These are phyloP conservation scores for Geranomyces variabilis DNA, from an alignment of 192 early-diverging fungal genomes.

Conservation along the genomic window DNA sequence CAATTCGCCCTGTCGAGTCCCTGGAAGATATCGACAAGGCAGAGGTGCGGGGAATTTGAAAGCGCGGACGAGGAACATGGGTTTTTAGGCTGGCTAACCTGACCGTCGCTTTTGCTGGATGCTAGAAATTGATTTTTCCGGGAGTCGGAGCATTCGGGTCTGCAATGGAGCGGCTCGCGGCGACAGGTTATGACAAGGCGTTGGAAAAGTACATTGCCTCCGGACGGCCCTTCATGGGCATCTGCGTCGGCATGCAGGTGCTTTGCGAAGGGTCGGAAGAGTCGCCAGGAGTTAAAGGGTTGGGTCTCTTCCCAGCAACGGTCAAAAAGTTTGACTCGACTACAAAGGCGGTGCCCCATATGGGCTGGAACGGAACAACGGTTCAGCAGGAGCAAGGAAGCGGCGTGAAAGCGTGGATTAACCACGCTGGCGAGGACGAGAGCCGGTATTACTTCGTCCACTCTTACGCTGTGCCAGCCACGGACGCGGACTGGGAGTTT, in stretches of 20 bases:
- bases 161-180: constrained; percentile 77
- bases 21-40: constrained; percentile 86
- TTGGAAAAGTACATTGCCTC: constrained; percentile 81
- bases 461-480: constrained; percentile 80
- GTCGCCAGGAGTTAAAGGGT: constrained; percentile 72
- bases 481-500: constrained; percentile 70
- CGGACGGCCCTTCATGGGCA: constrained; percentile 94
- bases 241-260: constrained; percentile 98
- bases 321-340: constrained; percentile 67
- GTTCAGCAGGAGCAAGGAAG: constrained; percentile 1
- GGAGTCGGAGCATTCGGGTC: constrained; percentile 97
- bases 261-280: constrained; percentile 92
- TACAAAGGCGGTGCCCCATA: constrained; percentile 93
- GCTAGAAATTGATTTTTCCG: constrained; percentile 95
- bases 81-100: not conserved
- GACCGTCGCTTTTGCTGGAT: not conserved
- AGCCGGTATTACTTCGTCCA: constrained; percentile 96
- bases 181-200: constrained; percentile 78
- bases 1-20: constrained; percentile 74
- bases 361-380: constrained; percentile 91
- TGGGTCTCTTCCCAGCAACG: constrained; percentile 80
- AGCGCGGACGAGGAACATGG: not conserved
- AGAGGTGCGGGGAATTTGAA: constrained; percentile 59
- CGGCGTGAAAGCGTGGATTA: not conserved
- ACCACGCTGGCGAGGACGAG: constrained; percentile 47